These are phyloP conservation scores for Yamadazyma buinensis DNA, from an alignment of 1,139 yeast species.

Conservation along the genomic window DNA sequence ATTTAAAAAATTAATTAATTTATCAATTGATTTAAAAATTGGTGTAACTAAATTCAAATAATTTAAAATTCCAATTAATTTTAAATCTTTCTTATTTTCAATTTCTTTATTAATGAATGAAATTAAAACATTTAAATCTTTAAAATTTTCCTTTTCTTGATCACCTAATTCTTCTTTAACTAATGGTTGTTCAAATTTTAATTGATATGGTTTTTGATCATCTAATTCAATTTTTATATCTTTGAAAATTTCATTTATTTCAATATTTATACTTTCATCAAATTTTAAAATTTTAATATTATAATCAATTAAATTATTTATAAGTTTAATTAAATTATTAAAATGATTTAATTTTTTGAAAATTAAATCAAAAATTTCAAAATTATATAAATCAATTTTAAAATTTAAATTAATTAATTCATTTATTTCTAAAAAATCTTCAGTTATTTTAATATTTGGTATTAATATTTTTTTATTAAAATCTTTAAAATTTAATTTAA, in stretches of 20 bases:
- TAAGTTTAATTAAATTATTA: slow-evolving; percentile 28
- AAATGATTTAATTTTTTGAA: slow-evolving; percentile 31
- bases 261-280: slow-evolving; percentile 26
- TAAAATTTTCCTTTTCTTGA: not conserved
- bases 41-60: slow-evolving; percentile 32
- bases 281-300: slow-evolving; percentile 28
- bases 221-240: slow-evolving; percentile 20
- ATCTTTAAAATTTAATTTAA: slow-evolving; percentile 10
- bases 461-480: slow-evolving; percentile 14
- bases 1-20: slow-evolving; percentile 14
- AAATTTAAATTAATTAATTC: slow-evolving; percentile 25
- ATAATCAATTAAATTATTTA: slow-evolving; percentile 30
- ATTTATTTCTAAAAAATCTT: slow-evolving; percentile 26
- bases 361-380: slow-evolving; percentile 20
- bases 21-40: slow-evolving; percentile 22
- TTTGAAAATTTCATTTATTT: slow-evolving; percentile 25
- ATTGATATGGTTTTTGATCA: slow-evolving; percentile 13
- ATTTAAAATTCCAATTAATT: slow-evolving; percentile 29
- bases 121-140: slow-evolving; percentile 19
- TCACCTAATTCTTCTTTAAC: not conserved
- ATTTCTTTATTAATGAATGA: slow-evolving; percentile 25
- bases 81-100: slow-evolving; percentile 11
- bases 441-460: slow-evolving; percentile 22
- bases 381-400: slow-evolving; percentile 6
- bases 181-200: no score